Base-by-base conservation (phyloP, 495 filamentous ascomycete species). In the Entonaema liquescens region DNA sequence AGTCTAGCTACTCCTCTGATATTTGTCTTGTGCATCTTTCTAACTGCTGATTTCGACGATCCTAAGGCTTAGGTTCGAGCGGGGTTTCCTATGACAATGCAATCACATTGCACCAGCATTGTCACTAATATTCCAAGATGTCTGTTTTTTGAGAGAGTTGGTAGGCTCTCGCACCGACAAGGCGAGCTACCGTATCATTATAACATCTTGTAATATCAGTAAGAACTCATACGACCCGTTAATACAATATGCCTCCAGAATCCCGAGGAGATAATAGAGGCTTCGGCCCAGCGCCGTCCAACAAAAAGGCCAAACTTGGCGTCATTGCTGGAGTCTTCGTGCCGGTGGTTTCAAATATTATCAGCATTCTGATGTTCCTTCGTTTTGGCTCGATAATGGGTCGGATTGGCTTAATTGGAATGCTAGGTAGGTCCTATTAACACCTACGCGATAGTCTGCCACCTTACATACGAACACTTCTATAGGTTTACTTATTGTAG, bases 291-390 rank as follows among this genome's bases (percentile, higher is more conserved):
- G 67, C 50, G 38, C 67, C 69, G 23, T 23, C 71, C 11, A 65
- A 55, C 67, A 83, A 78, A 74, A 78, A 78, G 52, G 62, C 82
- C 65, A 94, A 93, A 76, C 84, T 94, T 59, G 90, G 91, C 15
- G 88, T 88, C 3, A 89, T 92, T 74, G 90, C 91, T 9, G 92
- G 92, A 7, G 93, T 95, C 40, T 97, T 94, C 76, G 90, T 95
- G 21, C 93, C 93, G 23, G 93, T 92, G 5, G 93, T 88, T 52
- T 80, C 95, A 71, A 97, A 96, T 79, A 92, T 96, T n/a, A 80
- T 96, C 53, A 95, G 92, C 68, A 97, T 97, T 82, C 87, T 97
- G 44, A 95, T 96, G 93, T 97, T 97, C 80, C 82, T 94, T 77
- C 85, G 92, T 28, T 94, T 94, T 73, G 91, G 91, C 5, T 89